Base-by-base conservation (phyloP, 352 stramenopile genomes). In the Phytophthora chlamydospora region DNA sequence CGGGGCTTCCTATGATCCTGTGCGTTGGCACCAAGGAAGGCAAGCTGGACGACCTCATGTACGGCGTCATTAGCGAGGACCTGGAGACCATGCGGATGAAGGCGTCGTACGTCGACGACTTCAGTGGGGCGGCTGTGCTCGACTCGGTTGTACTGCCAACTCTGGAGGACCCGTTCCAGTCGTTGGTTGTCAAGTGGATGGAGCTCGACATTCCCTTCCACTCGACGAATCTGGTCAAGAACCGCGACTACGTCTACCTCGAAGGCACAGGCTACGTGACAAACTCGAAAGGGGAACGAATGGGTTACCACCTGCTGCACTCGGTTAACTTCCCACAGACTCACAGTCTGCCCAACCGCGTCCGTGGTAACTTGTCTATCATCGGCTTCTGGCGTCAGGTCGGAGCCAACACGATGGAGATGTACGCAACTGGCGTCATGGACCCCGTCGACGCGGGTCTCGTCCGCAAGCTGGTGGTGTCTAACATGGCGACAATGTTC, bases 351-450 rank as follows among this genome's bases (percentile, higher is more conserved):
- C 70, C 65, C 17, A 76, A 78, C 44, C 76, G 73, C 4, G 54
- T 84, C 6, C 77, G 77, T 27, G 65, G 72, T 3, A 59, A 76
- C 44, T 49, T 85, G 24, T 87, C 79, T 10, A 69, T 68, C n/a
- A 67, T 66, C n/a, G 59, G 38, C 48, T 73, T 89, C 45, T 89
- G 71, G 59, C 74, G 75, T 0, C 79, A 89, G 54, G 58, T 66
- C 13, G 54, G 17, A 1, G 40, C 61, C 10, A 69, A 75, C 41
- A 64, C 49, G 17, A 73, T 86, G 5, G 71, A 88, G 35, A 52
- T 83, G 17, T 83, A 80, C 45, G 60, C 68, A 6, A 63, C 52
- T 5, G 63, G 64, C 5, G 68, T 72, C 34, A 54, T 80, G 32
- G 60, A 78, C 17, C 54, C 61, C 0, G 32, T 48, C 3, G 62